phyloP scores from a whole-genome alignment of 331 rosid species.

The Stylosanthes scabra region DNA sequence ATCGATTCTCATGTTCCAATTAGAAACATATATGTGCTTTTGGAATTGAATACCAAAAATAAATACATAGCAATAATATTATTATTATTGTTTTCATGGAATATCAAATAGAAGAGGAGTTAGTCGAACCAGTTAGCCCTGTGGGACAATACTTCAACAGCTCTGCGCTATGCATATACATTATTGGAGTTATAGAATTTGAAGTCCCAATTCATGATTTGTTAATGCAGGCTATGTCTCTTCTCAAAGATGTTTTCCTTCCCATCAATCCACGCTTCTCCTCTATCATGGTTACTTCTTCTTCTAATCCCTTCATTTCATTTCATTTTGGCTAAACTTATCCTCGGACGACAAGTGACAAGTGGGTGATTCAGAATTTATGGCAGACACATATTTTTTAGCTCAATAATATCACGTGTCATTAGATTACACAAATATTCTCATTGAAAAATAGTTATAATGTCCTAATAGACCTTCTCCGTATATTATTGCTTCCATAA shows the following conservation, averaged over 20 bases:
- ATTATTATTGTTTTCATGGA: constrained; percentile 27
- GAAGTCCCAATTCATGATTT: constrained; percentile 39
- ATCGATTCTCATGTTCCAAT: neutral
- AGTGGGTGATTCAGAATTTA: too few species aligned
- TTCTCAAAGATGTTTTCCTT: constrained; percentile 44
- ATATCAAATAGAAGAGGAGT: constrained; percentile 1
- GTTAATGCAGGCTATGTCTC: constrained; percentile 37
- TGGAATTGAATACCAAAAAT: too few species aligned
- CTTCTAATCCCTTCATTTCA: neutral
- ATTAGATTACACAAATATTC: too few species aligned
- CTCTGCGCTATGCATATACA: constrained; percentile 38
- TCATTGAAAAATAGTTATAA: too few species aligned
- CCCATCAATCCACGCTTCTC: constrained; percentile 58
- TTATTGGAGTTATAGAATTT: constrained; percentile 48
- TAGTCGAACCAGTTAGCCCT: constrained; percentile 49
- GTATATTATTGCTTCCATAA: too few species aligned
- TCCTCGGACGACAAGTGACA: too few species aligned
- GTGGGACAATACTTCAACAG: constrained; percentile 50
- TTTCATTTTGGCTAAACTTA: too few species aligned
- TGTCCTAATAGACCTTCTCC: too few species aligned
- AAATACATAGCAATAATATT: too few species aligned
- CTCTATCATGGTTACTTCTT: constrained; percentile 52
- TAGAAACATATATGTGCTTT: neutral
- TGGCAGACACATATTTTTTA: too few species aligned
- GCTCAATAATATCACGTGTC: too few species aligned